Evolutionary conservation across 2,329 filamentous ascomycete species (phyloP).

Genomic region (Rutstroemia sp.): DNA sequence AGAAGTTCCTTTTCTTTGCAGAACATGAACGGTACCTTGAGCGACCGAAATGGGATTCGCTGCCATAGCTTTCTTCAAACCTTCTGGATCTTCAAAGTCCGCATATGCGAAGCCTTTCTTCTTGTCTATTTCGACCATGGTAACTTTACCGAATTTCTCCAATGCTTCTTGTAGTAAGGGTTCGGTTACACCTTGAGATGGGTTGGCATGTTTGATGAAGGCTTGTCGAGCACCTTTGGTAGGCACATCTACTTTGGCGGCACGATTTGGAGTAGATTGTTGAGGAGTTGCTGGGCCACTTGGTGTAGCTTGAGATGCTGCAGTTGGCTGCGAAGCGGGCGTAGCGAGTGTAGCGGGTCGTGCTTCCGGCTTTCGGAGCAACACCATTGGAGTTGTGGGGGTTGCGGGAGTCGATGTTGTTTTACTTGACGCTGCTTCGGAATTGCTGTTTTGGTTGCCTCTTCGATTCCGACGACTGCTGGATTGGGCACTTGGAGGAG

Average conservation of each 20-base stretch:
- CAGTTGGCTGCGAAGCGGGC: background rate
- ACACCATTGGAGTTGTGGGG: slow-evolving; percentile 29
- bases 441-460: slow-evolving; percentile 30
- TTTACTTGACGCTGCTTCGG: slow-evolving; percentile 18
- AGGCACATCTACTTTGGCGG: slow-evolving; percentile 21
- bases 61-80: slow-evolving; percentile 69
- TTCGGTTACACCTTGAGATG: slow-evolving; percentile 88
- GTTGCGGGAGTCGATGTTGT: slow-evolving; percentile 19
- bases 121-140: slow-evolving; percentile 84
- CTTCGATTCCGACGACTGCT: slow-evolving; percentile 27
- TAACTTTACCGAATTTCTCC: slow-evolving; percentile 64
- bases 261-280: slow-evolving; percentile 24
- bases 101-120: slow-evolving; percentile 93
- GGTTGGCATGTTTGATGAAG: slow-evolving; percentile 77
- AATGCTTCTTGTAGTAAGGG: slow-evolving; percentile 68
- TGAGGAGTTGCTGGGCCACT: slow-evolving; percentile 24
- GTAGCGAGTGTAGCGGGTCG: slow-evolving; percentile 18
- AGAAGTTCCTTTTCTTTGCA: slow-evolving; percentile 76
- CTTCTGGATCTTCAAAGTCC: slow-evolving; percentile 69
- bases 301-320: slow-evolving; percentile 22
- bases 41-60: slow-evolving; percentile 77
- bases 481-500: slow-evolving; percentile 15
- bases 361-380: slow-evolving; percentile 34
- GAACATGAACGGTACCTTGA: slow-evolving; percentile 77
- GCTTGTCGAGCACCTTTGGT: slow-evolving; percentile 52